phyloP scores from a whole-genome alignment of 495 filamentous ascomycete genomes.

The Stereocaulon alpinum region DNA sequence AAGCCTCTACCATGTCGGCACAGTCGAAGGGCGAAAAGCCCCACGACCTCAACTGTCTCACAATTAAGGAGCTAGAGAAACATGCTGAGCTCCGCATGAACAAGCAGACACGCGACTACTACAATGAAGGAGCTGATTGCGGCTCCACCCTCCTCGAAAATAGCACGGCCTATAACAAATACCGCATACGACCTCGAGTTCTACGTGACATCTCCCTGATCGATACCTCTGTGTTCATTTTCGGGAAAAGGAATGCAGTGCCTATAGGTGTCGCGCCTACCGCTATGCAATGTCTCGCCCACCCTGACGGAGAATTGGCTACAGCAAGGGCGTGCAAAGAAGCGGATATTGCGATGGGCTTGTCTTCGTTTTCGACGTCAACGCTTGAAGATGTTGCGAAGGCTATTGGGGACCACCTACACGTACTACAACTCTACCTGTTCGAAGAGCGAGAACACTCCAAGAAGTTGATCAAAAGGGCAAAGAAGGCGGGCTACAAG shows the following conservation, averaged over 20 bases:
- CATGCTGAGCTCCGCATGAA: constrained; percentile 17
- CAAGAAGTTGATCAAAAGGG: constrained; percentile 37
- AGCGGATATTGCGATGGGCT: constrained; percentile 38
- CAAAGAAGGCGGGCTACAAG: constrained; percentile 29
- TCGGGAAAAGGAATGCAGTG: constrained; percentile 29
- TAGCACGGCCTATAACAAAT: constrained; percentile 40
- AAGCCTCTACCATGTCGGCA: constrained; percentile 39
- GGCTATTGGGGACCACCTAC: constrained; percentile 33
- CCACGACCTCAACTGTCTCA: constrained; percentile 22
- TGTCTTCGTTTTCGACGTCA: constrained; percentile 45
- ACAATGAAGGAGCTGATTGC: constrained; percentile 38
- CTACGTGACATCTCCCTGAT: constrained; percentile 41
- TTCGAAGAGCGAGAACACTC: constrained; percentile 33
- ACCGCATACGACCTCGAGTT: constrained; percentile 46
- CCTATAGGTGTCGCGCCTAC: constrained; percentile 36
- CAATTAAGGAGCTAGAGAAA: constrained; percentile 15
- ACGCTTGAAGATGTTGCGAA: constrained; percentile 42
- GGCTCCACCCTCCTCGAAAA: constrained; percentile 39
- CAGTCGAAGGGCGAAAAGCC: constrained; percentile 11
- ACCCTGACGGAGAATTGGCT: constrained; percentile 63
- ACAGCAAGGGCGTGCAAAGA: constrained; percentile 35
- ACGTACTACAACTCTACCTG: constrained; percentile 37
- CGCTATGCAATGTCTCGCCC: constrained; percentile 48
- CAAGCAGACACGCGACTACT: constrained; percentile 33
- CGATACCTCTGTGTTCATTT: constrained; percentile 39